These are phyloP conservation scores for Eucommia ulmoides DNA, from an alignment of 257 asterid genomes.

Conservation along the genomic window DNA sequence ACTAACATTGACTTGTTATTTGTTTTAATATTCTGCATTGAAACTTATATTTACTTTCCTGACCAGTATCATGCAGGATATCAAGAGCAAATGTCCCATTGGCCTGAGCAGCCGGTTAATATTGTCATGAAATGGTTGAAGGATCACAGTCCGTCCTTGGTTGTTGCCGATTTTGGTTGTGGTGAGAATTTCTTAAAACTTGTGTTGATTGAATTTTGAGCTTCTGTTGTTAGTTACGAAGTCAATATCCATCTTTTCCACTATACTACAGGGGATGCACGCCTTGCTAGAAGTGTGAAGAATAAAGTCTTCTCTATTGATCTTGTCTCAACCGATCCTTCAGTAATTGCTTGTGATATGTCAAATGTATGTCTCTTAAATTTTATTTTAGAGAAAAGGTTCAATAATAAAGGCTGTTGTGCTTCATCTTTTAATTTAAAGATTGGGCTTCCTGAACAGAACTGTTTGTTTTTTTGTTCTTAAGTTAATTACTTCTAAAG, in stretches of 20 bases:
- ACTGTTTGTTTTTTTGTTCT: background rate
- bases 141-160: conserved; percentile 45
- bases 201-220: background rate
- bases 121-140: conserved; percentile 66
- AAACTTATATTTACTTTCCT: conserved; percentile 19
- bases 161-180: conserved; percentile 92
- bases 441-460: background rate
- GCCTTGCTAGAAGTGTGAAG: conserved; percentile 67
- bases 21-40: background rate
- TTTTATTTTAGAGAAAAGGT: background rate
- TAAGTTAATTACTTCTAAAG: no score
- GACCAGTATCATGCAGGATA: conserved; percentile 92
- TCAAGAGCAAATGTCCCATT: conserved; percentile 87
- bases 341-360: conserved; percentile 92
- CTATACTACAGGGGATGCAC: conserved; percentile 66
- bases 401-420: background rate
- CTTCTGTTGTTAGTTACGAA: background rate
- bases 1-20: conserved; percentile 3
- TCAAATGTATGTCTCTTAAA: conserved; percentile 40
- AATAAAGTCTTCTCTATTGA: conserved; percentile 83
- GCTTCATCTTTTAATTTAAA: background rate
- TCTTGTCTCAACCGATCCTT: conserved; percentile 71
- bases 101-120: conserved; percentile 87
- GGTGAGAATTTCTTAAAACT: conserved; percentile 36
- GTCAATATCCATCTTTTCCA: conserved; percentile 4